These are phyloP conservation scores for Candida cerambycidarum DNA, from an alignment of 805 yeast species.

Conservation along the genomic window DNA sequence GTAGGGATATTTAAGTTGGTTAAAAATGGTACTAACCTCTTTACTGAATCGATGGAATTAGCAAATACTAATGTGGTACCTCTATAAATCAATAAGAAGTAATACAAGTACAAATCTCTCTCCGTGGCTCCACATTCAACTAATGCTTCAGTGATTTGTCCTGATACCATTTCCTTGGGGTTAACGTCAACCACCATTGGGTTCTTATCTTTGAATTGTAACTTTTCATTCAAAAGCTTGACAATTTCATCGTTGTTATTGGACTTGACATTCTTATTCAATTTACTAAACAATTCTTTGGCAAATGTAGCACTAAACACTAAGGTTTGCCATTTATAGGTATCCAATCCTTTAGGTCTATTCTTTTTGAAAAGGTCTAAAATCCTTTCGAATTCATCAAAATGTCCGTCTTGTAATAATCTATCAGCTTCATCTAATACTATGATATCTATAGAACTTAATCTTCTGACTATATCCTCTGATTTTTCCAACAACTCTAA, in stretches of 20 bases:
- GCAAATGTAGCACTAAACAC: conserved; percentile 96
- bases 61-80: conserved; percentile 91
- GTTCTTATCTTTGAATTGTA: conserved; percentile 63
- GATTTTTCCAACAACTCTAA: conserved; percentile 74
- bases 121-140: conserved; percentile 90
- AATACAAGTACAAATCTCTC: conserved; percentile 86
- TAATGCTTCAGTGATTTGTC: conserved; percentile 75
- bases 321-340: conserved; percentile 70
- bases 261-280: conserved; percentile 38
- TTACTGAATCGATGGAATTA: conserved; percentile 93
- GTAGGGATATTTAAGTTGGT: conserved; percentile 66
- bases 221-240: conserved; percentile 61
- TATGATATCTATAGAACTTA: conserved; percentile 48
- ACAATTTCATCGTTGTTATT: conserved; percentile 56
- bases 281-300: conserved; percentile 73
- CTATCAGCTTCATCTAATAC: conserved; percentile 97
- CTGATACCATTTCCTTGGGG: conserved; percentile 78
- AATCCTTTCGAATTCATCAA: conserved; percentile 83
- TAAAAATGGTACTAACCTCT: conserved; percentile 75
- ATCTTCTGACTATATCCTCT: conserved; percentile 40
- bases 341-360: conserved; percentile 40
- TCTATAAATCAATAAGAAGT: conserved; percentile 80
- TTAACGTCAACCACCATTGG: conserved; percentile 82
- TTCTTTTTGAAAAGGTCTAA: conserved; percentile 59
- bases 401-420: conserved; percentile 91